These are phyloP conservation scores for Scutellospora calospora DNA, from an alignment of 371 early-diverging fungal species.

Conservation along the genomic window DNA sequence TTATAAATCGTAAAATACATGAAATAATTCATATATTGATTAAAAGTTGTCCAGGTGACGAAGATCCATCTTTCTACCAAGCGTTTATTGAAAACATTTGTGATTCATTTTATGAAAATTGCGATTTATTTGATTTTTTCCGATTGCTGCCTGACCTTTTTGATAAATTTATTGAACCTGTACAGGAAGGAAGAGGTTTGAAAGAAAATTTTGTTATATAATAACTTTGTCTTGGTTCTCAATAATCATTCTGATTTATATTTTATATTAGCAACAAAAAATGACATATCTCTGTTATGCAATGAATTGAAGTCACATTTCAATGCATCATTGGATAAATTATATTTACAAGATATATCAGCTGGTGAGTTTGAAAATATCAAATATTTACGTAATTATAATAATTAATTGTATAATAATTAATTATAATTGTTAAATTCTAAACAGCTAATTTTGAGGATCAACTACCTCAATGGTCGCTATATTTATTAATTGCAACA, in stretches of 20 bases:
- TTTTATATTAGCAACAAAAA: constrained; percentile 62
- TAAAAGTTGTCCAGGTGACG: constrained; percentile 69
- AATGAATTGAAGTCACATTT: constrained; percentile 72
- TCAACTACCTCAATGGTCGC: constrained; percentile 81
- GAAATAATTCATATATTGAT: constrained; percentile 77
- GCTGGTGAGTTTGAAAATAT: constrained; percentile 47
- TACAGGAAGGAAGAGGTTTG: constrained; percentile 72
- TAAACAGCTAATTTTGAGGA: constrained; percentile 50
- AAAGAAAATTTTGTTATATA: not conserved
- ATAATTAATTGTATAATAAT: not conserved
- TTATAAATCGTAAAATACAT: constrained; percentile 41
- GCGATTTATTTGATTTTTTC: constrained; percentile 49
- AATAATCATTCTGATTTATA: no score
- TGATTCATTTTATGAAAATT: constrained; percentile 77
- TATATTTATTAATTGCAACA: constrained; percentile 87
- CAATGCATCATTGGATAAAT: constrained; percentile 79
- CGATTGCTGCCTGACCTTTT: not conserved
- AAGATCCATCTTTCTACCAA: constrained; percentile 64
- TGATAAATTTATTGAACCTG: constrained; percentile 36
- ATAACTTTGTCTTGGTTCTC: not conserved
- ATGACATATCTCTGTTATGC: constrained; percentile 67
- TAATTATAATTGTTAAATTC: not conserved
- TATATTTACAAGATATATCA: constrained; percentile 87
- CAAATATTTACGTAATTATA: not conserved
- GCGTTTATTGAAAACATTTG: constrained; percentile 78